Percentiles rank a stretch among this genome's conserved stretches.
phyloP scores from a whole-genome alignment of 352 stramenopile genomes.

The Plasmopara viticola region DNA sequence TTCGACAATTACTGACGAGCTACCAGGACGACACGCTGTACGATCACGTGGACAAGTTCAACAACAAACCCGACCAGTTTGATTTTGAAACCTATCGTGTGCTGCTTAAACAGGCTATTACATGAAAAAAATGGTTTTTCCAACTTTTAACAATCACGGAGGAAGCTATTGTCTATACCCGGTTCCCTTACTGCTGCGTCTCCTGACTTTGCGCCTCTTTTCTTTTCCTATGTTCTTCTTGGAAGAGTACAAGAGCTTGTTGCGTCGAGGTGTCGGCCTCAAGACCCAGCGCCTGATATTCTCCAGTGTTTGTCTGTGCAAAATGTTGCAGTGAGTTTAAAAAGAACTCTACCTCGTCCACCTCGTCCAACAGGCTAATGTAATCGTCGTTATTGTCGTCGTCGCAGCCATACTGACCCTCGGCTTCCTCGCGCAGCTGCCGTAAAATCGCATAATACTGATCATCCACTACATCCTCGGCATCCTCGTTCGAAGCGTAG shows the following conservation, averaged over 20 bases:
- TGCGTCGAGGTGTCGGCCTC: slow-evolving; percentile 54
- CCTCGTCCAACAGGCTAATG: slow-evolving; percentile 87
- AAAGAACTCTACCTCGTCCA: slow-evolving; percentile 91
- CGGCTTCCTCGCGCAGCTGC: slow-evolving; percentile 87
- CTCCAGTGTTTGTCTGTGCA: slow-evolving; percentile 37
- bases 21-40: slow-evolving; percentile 70
- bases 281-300: slow-evolving; percentile 58
- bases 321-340: slow-evolving; percentile 83
- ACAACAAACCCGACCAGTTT: slow-evolving; percentile 77
- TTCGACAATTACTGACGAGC: slow-evolving; percentile 53
- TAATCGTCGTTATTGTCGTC: slow-evolving; percentile 92
- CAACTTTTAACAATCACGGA: not conserved
- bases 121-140: not conserved
- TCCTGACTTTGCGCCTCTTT: slow-evolving; percentile 31
- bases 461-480: slow-evolving; percentile 92
- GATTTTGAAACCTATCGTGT: slow-evolving; percentile 76
- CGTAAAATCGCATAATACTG: slow-evolving; percentile 92
- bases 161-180: slow-evolving; percentile 10
- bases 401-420: slow-evolving; percentile 57
- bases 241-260: slow-evolving; percentile 52
- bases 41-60: slow-evolving; percentile 79
- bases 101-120: slow-evolving; percentile 26
- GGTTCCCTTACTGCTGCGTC: slow-evolving; percentile 12
- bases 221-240: slow-evolving; percentile 46
- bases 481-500: slow-evolving; percentile 84